Evolutionary conservation across 345 rosid genomes (phyloP), one percentile per base, ranked within the genome.

Genomic region (Hibiscus syriacus): DNA sequence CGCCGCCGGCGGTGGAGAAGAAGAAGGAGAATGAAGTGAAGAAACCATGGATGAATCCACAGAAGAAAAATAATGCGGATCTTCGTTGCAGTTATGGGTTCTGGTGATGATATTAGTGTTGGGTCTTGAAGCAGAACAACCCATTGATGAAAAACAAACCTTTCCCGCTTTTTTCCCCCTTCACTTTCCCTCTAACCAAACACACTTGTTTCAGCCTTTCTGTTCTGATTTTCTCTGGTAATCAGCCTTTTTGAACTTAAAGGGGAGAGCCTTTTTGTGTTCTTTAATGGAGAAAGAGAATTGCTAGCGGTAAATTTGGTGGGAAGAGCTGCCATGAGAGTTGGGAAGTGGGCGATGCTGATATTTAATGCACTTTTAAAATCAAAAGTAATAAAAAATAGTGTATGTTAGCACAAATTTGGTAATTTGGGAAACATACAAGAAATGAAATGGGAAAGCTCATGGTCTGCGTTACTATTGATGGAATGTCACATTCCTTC

Each of bases 91-190:
- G 39, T 55, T 46, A 8, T 54, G 16, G 72, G 16, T 64, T 54
- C 60, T 61, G 55, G 64, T 54, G 16, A 36, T 27, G 26, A 78
- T 22, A 22, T 72, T 65, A 27, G 75, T 60, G 49, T 41, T 56
- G 45, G 86, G 70, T 70, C 76, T 84, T 5, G 98, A 92, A 78
- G 85, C 79, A 23, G 90, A 78, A 77, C 90, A 88, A 39, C 97
- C 98, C 98, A 92, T 90, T 69, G 72, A 71, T 79, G 70, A 8
- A 25, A n/a, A 26, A 38, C 12, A 46, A 46, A 16, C 32, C 27
- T 71, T 17, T 1, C n/a, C 43, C 26, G n/a, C n/a, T n/a, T 10
- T 6, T n/a, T 34, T 49, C 30, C 19, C 1, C 13, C 3, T 38
- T 38, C 41, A 38, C 41, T 38, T 38, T 12, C 49, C 25, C 22